These are phyloP conservation scores for Trypanosoma brucei DNA, from an alignment of 208 protist species.

Conservation along the genomic window DNA sequence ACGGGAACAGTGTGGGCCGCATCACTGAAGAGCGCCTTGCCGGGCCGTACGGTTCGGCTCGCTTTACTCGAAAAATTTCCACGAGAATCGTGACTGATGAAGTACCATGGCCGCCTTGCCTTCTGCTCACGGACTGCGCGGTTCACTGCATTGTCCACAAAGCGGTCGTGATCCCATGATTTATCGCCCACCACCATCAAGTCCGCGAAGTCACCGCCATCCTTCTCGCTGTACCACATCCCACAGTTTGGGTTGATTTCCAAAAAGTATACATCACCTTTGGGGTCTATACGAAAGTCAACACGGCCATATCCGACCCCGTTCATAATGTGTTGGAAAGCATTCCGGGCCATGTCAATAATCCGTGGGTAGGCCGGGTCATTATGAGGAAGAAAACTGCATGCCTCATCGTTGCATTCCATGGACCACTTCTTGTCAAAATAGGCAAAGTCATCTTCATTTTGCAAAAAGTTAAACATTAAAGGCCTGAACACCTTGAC, in stretches of 20 bases:
- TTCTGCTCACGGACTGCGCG: constrained; percentile 60
- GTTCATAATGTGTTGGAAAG: constrained; percentile 82
- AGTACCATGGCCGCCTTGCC: constrained; percentile 76
- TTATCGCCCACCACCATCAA: constrained; percentile 76
- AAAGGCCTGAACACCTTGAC: constrained; percentile 85
- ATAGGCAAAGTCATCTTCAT: constrained; percentile 80
- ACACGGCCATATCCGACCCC: constrained; percentile 81
- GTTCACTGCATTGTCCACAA: constrained; percentile 54
- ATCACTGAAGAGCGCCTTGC: constrained; percentile 73
- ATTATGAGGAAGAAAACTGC: constrained; percentile 51
- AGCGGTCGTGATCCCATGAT: constrained; percentile 78
- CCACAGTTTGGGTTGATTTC: constrained; percentile 91
- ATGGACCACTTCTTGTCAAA: constrained; percentile 88
- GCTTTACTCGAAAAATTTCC: constrained; percentile 74
- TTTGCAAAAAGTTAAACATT: constrained; percentile 79
- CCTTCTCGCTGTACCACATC: constrained; percentile 83
- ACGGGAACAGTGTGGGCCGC: constrained; percentile 64
- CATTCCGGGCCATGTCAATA: constrained; percentile 74
- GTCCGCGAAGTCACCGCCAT: constrained; percentile 83
- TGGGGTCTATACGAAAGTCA: constrained; percentile 84
- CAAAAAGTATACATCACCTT: constrained; percentile 70
- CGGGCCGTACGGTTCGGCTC: constrained; percentile 59
- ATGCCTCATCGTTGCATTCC: constrained; percentile 58
- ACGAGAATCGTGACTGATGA: constrained; percentile 78
- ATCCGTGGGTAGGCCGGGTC: constrained; percentile 74